phyloP scores from a whole-genome alignment of 208 protist genomes.

The Leishmania gerbilli region DNA sequence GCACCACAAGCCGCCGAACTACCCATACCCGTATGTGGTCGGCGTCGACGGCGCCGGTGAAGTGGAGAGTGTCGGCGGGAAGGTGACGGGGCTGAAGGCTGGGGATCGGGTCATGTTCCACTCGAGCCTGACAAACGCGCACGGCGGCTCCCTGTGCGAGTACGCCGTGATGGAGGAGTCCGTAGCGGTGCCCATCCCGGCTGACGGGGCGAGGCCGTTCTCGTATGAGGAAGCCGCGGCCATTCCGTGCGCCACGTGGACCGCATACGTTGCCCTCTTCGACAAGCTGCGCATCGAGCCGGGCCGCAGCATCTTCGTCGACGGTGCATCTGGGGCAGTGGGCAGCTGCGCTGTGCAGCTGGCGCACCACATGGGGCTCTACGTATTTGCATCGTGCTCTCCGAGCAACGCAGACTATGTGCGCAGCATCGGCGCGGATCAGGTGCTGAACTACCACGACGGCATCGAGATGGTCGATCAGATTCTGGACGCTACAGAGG shows the following conservation, averaged over 20 bases:
- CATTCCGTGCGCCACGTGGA: slow-evolving; percentile 61
- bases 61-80: slow-evolving; percentile 55
- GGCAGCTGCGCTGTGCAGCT: slow-evolving; percentile 76
- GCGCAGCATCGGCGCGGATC: slow-evolving; percentile 57
- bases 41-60: slow-evolving; percentile 59
- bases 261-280: slow-evolving; percentile 75
- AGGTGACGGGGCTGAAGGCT: slow-evolving; percentile 23
- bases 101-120: slow-evolving; percentile 69
- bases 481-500: slow-evolving; percentile 25
- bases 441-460: slow-evolving; percentile 69
- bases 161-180: slow-evolving; percentile 59
- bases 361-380: slow-evolving; percentile 66
- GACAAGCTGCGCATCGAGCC: slow-evolving; percentile 71
- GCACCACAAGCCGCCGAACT: slow-evolving; percentile 26
- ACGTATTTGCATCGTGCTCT: slow-evolving; percentile 67
- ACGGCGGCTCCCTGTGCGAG: slow-evolving; percentile 66
- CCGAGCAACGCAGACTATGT: slow-evolving; percentile 53
- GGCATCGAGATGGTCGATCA: slow-evolving; percentile 33
- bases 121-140: slow-evolving; percentile 26
- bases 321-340: slow-evolving; percentile 71
- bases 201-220: slow-evolving; percentile 24
- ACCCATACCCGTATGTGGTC: slow-evolving; percentile 59
- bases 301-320: slow-evolving; percentile 76
- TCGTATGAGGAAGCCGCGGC: slow-evolving; percentile 70
- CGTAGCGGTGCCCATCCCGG: slow-evolving; percentile 47